Percentiles rank a stretch among this genome's conserved stretches.
Conservation (phyloP, 441 rosid species). For the Omphalea diandra region DNA sequence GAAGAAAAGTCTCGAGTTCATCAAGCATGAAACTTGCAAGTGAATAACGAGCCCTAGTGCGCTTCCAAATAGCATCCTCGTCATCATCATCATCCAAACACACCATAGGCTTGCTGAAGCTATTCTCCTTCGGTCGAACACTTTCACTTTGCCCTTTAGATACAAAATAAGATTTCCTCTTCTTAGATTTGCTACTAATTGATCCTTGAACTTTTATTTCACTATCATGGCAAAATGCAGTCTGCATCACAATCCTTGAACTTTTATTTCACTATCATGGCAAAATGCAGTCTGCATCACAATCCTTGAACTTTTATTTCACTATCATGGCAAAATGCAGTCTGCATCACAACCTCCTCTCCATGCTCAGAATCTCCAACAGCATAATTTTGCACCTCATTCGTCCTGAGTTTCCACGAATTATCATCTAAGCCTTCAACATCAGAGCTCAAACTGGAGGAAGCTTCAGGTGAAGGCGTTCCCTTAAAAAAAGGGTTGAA, state of each 20-base stretch:
- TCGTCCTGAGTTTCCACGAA: slow-evolving; percentile 25
- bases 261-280: no score
- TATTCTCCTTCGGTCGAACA: slow-evolving; percentile 28
- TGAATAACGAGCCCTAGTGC: slow-evolving; percentile 91
- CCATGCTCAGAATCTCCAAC: slow-evolving; percentile 43
- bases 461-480: slow-evolving; percentile 70
- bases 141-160: slow-evolving; percentile 24
- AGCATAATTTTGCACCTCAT: slow-evolving; percentile 24
- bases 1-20: slow-evolving; percentile 96
- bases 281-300: no score
- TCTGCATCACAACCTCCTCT: slow-evolving; percentile 44
- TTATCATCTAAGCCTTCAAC: slow-evolving; percentile 47
- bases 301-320: no score
- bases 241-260: no score
- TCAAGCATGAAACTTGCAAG: slow-evolving; percentile 90
- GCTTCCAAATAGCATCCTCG: slow-evolving; percentile 87
- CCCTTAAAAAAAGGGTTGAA: slow-evolving; percentile 80
- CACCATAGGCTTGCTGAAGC: slow-evolving; percentile 24
- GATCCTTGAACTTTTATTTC: slow-evolving; percentile 11
- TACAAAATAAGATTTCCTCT: slow-evolving; percentile 30
- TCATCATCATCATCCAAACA: slow-evolving; percentile 32
- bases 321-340: slow-evolving; percentile 27
- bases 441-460: slow-evolving; percentile 91
- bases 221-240: no score
- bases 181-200: slow-evolving; percentile 22